Conservation (phyloP, 2,329 filamentous ascomycete species). For the Penicillium decumbens region DNA sequence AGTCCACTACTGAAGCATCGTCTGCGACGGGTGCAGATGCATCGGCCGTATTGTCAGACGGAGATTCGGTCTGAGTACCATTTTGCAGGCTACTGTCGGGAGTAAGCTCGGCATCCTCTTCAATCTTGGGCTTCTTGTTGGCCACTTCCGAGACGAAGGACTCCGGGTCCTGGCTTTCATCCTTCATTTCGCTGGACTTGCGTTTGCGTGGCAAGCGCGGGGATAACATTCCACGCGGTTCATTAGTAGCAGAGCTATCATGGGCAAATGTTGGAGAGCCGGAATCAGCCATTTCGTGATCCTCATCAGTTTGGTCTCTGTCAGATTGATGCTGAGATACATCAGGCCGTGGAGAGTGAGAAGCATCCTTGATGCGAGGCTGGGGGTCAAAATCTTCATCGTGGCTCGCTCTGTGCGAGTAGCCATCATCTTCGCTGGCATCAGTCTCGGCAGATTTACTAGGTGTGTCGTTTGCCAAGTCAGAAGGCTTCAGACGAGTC, state of each 20-base stretch:
- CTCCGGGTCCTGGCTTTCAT: slow-evolving; percentile 15
- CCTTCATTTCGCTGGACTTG: slow-evolving; percentile 22
- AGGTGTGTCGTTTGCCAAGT: slow-evolving; percentile 16
- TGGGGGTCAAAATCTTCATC: slow-evolving; percentile 11
- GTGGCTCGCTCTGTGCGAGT: slow-evolving; percentile 3
- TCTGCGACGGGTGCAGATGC: slow-evolving; percentile 7
- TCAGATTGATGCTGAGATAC: slow-evolving; percentile 1
- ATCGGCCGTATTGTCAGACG: slow-evolving; percentile 19
- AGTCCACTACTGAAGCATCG: not conserved
- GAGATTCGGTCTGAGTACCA: slow-evolving; percentile 17
- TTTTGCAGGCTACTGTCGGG: slow-evolving; percentile 22
- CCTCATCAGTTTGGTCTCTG: slow-evolving; percentile 1
- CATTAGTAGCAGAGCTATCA: slow-evolving; percentile 3
- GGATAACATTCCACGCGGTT: slow-evolving; percentile 2
- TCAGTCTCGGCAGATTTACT: slow-evolving; percentile 11
- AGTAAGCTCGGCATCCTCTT: slow-evolving; percentile 24
- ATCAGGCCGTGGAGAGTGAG: slow-evolving; percentile 11
- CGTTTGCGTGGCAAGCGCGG: slow-evolving; percentile 25
- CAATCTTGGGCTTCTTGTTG: slow-evolving; percentile 32
- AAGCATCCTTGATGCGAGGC: slow-evolving; percentile 10
- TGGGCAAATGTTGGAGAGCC: not conserved
- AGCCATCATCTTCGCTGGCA: slow-evolving; percentile 10
- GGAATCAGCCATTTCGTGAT: not conserved
- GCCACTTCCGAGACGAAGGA: slow-evolving; percentile 14
- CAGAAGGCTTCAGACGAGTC: slow-evolving; percentile 28